Conservation (phyloP, 164 flowering plant genomes). For the Protea cynaroides region DNA sequence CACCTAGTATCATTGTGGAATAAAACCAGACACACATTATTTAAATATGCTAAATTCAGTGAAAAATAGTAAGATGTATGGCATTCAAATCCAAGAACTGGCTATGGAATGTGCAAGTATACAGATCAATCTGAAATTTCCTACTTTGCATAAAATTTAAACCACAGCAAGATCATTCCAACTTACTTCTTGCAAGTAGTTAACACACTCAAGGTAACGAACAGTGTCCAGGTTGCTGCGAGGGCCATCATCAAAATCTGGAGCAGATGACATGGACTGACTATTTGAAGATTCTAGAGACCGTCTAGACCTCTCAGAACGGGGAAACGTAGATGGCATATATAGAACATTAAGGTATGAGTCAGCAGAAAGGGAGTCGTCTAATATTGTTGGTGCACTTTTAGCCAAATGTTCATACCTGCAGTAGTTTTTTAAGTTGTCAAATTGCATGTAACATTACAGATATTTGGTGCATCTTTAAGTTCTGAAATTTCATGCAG, state of each 20-base stretch:
- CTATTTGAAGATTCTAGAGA: constrained; percentile 50
- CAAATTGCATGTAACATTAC: background rate
- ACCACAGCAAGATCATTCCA: background rate
- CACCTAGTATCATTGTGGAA: too few relatives aligned
- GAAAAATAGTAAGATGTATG: background rate
- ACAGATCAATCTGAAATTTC: background rate
- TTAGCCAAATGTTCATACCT: constrained; percentile 97
- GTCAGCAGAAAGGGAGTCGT: constrained; percentile 99
- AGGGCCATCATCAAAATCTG: constrained; percentile 78
- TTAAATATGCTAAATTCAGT: background rate
- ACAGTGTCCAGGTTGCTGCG: constrained; percentile 81
- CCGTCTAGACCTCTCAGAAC: constrained; percentile 84
- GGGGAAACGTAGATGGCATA: constrained; percentile 99
- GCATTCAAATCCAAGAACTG: background rate
- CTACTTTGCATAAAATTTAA: background rate
- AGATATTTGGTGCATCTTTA: too few relatives aligned
- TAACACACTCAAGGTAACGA: constrained; percentile 75
- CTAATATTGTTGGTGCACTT: constrained; percentile 97
- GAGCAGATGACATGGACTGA: constrained; percentile 33
- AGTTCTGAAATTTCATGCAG: too few relatives aligned
- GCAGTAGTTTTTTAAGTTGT: constrained; percentile 13
- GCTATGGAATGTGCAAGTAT: background rate
- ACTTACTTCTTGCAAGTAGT: constrained; percentile 90
- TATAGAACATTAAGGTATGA: constrained; percentile 90
- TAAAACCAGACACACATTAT: background rate